Conservation (phyloP, 78 protist species). For the Dictyostelium citrinum region DNA sequence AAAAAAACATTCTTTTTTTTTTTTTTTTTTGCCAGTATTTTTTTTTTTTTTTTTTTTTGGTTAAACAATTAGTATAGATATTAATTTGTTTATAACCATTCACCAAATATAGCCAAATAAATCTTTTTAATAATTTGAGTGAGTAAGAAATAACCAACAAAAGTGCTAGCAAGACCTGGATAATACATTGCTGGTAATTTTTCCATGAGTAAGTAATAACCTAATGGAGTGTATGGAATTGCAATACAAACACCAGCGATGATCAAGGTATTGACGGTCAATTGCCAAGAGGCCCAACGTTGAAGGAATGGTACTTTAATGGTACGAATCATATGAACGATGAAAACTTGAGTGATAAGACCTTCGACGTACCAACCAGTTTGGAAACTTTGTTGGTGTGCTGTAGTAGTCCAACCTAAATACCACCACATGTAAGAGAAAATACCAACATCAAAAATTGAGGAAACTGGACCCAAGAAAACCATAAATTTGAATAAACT, state of each 20-base stretch:
- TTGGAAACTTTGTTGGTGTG: not conserved
- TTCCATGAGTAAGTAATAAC: not conserved
- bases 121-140: conserved; percentile 58
- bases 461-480: conserved; percentile 65
- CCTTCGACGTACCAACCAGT: conserved; percentile 79
- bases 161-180: conserved; percentile 61
- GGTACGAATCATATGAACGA: conserved; percentile 79
- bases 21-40: no score
- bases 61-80: no score
- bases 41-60: not conserved
- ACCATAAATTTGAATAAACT: conserved; percentile 60
- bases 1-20: not conserved
- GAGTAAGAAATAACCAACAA: conserved; percentile 63
- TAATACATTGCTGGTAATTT: conserved; percentile 30
- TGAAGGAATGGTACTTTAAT: conserved; percentile 56
- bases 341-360: conserved; percentile 72
- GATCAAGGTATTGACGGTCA: conserved; percentile 31
- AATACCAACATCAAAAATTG: conserved; percentile 54
- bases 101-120: conserved; percentile 27
- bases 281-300: conserved; percentile 78
- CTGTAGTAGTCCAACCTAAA: conserved; percentile 16
- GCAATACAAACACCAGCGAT: conserved; percentile 55
- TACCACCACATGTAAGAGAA: conserved; percentile 82
- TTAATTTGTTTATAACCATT: conserved; percentile 71
- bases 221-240: conserved; percentile 54